Evolutionary conservation across 2,329 filamentous ascomycete species (phyloP), one percentile per base, ranked within the genome.

Genomic region (Aspergillus brasiliensis): DNA sequence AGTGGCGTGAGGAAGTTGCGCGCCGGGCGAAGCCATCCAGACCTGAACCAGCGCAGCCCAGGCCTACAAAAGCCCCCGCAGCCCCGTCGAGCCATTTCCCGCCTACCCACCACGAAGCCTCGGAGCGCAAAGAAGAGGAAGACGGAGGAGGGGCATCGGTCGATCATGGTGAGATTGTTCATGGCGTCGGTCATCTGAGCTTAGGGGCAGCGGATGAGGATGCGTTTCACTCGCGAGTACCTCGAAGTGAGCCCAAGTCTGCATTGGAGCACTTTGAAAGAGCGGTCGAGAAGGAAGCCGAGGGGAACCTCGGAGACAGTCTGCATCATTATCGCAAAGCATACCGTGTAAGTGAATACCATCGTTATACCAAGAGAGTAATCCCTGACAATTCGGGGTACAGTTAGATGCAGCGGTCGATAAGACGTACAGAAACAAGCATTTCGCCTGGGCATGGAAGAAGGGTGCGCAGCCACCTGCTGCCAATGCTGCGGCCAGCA

Each of bases 181-280:
- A 76, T n/a, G 68, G 72, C 27, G 66, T 77, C 10, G 72, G 73
- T 25, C 62, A 71, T 6, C 76, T 75, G 68, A 78, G 62, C 44
- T 51, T 79, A 23, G 62, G 67, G 8, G 57, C 68, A 37, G 58
- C 65, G 8, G 74, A 78, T 46, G 77, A 78, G 56, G 78, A 80
- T 67, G 70, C 67, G 4, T 80, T 80, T 48, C 71, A 70, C 17
- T 63, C 65, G 7, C 68, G 62, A 42, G 57, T 61, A 5, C 62
- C 69, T 13, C 62, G 65, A 51, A 70, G 67, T 21, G 84, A 89
- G 67, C 90, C 90, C 4, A 80, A 82, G 21, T 91, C 93, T 10
- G 95, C 95, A 0, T 78, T 99, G 15, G 95, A 98, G 68, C 91
- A 97, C 75, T 98, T 95, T 70, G 95, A 98, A 74, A 87, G 86